These are phyloP conservation scores for Phialocephala subalpina DNA, from an alignment of 2,329 filamentous ascomycete genomes.

Conservation along the genomic window DNA sequence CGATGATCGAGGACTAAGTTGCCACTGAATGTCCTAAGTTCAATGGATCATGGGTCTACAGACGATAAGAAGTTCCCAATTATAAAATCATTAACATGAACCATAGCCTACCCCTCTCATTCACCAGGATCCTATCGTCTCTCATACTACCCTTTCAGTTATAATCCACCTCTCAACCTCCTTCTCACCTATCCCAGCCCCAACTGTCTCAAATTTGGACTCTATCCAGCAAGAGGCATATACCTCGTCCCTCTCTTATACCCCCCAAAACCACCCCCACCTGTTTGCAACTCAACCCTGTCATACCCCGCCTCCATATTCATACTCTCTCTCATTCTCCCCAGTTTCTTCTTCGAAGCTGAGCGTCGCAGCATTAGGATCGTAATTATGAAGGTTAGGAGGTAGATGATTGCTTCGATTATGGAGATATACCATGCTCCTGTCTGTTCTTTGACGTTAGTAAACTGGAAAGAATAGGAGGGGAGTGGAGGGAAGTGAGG, in stretches of 20 bases:
- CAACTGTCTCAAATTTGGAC: neutral
- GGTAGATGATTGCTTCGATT: slow-evolving; percentile 28
- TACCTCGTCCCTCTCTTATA: slow-evolving; percentile 21
- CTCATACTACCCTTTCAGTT: too few relatives aligned
- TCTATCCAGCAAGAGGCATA: slow-evolving; percentile 19
- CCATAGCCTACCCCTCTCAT: neutral
- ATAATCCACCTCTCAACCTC: neutral
- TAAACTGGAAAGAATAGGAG: neutral
- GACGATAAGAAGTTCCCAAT: neutral
- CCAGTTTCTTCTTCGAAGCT: slow-evolving; percentile 31
- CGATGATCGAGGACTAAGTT: too few relatives aligned
- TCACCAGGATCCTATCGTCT: too few relatives aligned
- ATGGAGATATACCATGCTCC: slow-evolving; percentile 33
- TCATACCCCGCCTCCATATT: slow-evolving; percentile 27
- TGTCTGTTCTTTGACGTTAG: slow-evolving; percentile 9
- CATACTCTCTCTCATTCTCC: slow-evolving; percentile 26
- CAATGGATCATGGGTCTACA: too few relatives aligned
- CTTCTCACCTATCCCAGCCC: neutral
- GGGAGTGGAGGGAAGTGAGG: too few relatives aligned
- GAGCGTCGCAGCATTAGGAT: slow-evolving; percentile 25
- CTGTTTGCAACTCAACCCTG: slow-evolving; percentile 10
- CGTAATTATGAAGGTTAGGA: slow-evolving; percentile 30
- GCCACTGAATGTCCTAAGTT: too few relatives aligned
- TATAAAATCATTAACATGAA: neutral
- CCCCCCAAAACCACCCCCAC: neutral